Evolutionary conservation across 371 early-diverging fungal species (phyloP).

Genomic region (Apophysomyces ossiformis): DNA sequence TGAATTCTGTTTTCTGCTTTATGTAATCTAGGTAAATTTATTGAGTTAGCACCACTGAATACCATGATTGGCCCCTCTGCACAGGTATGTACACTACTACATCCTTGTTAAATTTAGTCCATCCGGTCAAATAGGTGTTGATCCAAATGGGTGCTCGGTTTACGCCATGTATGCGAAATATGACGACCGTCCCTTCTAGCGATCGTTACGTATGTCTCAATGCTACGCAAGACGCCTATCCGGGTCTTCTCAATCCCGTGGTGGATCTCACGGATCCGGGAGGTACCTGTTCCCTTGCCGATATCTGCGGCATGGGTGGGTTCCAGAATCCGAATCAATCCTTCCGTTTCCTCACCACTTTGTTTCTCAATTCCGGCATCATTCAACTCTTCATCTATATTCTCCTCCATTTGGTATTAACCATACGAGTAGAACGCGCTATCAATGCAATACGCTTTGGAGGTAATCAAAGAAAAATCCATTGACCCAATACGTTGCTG

Average conservation of each 20-base stretch:
- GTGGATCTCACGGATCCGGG: constrained; percentile 12
- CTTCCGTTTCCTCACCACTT: constrained; percentile 74
- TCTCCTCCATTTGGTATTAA: constrained; percentile 60
- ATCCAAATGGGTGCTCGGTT: constrained; percentile 55
- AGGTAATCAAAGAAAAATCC: constrained; percentile 23
- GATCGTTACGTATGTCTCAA: constrained; percentile 39
- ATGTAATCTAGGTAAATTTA: constrained; percentile 24
- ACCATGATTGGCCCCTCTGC: constrained; percentile 29
- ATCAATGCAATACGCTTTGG: constrained; percentile 73
- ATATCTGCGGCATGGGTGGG: constrained; percentile 55
- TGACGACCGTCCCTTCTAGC: constrained; percentile 26
- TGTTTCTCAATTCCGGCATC: constrained; percentile 79
- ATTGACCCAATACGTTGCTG: not conserved
- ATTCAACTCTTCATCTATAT: constrained; percentile 73
- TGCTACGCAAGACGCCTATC: not conserved
- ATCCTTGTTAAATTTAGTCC: not conserved
- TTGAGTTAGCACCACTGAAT: constrained; percentile 31
- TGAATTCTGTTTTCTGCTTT: not conserved
- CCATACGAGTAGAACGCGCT: constrained; percentile 67
- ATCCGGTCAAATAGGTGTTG: constrained; percentile 28
- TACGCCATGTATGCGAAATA: constrained; percentile 56
- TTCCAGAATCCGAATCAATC: constrained; percentile 66
- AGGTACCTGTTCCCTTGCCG: constrained; percentile 43
- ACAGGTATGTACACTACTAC: constrained; percentile 17
- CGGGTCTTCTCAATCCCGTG: constrained; percentile 21